phyloP scores from a whole-genome alignment of 352 stramenopile species.

The Pythium apleroticum region DNA sequence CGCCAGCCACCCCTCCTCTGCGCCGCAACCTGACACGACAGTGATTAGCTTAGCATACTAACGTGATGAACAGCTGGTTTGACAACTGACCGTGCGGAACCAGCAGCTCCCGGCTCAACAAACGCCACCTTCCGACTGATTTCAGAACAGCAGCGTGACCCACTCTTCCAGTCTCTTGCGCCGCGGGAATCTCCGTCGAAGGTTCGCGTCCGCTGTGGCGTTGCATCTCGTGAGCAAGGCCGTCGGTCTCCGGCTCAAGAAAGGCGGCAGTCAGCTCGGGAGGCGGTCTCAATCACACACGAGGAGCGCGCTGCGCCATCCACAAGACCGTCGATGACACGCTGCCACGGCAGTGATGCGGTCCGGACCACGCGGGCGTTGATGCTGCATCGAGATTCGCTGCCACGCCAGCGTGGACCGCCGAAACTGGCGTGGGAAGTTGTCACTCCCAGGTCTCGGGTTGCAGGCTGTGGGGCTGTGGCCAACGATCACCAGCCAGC shows the following conservation, averaged over 20 bases:
- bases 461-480: no score
- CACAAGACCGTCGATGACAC: no score
- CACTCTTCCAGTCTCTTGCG: neutral
- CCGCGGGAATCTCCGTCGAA: neutral
- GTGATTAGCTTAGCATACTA: neutral
- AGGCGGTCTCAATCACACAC: neutral
- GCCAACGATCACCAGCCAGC: no score
- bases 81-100: neutral
- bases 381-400: no score
- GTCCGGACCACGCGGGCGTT: no score
- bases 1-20: no score
- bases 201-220: neutral
- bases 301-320: no score
- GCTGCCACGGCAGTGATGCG: no score
- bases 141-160: neutral
- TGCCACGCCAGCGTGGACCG: neutral
- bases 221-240: neutral
- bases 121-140: no score
- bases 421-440: neutral
- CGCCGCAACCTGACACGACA: no score
- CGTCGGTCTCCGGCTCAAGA: neutral
- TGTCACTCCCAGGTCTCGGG: no score
- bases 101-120: neutral
- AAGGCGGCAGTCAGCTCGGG: neutral
- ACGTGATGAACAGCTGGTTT: no score